Evolutionary conservation across 2,329 filamentous ascomycete genomes (phyloP).

Genomic region (Dothidotthia symphoricarpi): DNA sequence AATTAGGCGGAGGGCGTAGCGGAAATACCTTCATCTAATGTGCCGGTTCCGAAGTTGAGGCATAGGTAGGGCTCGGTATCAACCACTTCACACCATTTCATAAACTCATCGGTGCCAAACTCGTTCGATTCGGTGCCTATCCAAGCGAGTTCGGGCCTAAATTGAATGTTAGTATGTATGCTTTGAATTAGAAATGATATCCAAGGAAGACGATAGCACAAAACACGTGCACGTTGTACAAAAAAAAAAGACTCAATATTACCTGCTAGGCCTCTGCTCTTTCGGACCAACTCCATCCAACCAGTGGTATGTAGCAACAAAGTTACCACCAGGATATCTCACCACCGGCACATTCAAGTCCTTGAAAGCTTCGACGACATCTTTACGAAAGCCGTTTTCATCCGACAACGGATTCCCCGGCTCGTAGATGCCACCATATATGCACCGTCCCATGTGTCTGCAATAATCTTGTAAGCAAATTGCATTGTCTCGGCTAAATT

Average conservation of each 20-base stretch:
- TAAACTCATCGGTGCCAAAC: conserved; percentile 84
- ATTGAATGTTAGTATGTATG: conserved; percentile 7
- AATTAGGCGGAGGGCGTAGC: background rate
- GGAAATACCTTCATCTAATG: conserved; percentile 52
- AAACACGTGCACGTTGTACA: background rate
- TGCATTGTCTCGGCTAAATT: conserved; percentile 3
- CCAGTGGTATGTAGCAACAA: conserved; percentile 84
- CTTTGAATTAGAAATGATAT: background rate
- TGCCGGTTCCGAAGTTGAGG: conserved; percentile 76
- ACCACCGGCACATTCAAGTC: conserved; percentile 75
- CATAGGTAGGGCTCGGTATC: conserved; percentile 76
- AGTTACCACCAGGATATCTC: conserved; percentile 81
- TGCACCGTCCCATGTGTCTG: conserved; percentile 88
- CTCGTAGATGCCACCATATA: conserved; percentile 84
- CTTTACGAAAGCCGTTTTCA: conserved; percentile 69
- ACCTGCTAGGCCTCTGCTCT: conserved; percentile 63
- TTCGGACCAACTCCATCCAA: conserved; percentile 74
- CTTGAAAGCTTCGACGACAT: conserved; percentile 68
- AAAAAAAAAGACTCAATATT: no score
- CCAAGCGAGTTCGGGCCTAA: conserved; percentile 75
- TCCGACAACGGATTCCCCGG: conserved; percentile 72
- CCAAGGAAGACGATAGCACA: background rate
- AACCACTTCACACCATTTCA: conserved; percentile 73
- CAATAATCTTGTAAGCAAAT: conserved; percentile 24
- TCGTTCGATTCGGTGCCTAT: conserved; percentile 71